Conservation (phyloP, 176 grass and related monocot genomes). For the Oryza officinalis region DNA sequence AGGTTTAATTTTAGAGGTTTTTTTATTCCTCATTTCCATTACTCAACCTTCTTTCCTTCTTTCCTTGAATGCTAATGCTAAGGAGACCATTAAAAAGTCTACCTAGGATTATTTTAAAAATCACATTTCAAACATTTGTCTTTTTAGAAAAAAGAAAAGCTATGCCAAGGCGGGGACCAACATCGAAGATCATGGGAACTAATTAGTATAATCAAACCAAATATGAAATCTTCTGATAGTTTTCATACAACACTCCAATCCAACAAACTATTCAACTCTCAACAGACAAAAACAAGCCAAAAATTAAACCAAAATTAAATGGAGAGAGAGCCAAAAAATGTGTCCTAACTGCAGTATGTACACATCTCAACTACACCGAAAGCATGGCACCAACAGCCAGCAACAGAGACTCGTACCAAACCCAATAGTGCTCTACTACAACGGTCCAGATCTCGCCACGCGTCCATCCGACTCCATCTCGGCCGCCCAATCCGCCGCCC, state of each 20-base stretch:
- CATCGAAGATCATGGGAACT: too few species aligned
- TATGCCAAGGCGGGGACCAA: too few species aligned
- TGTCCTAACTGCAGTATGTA: slow-evolving; percentile 8
- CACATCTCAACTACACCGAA: slow-evolving; percentile 25
- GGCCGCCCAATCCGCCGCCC: slow-evolving; percentile 55
- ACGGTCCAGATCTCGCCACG: slow-evolving; percentile 43
- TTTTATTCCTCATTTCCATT: too few species aligned
- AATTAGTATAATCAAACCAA: neutral
- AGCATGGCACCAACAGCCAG: slow-evolving; percentile 11
- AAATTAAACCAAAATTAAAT: neutral
- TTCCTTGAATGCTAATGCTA: too few species aligned
- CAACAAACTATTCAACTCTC: neutral
- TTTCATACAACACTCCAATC: neutral
- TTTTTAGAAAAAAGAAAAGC: too few species aligned
- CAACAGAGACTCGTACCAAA: neutral
- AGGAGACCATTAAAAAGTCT: too few species aligned
- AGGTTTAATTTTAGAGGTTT: too few species aligned
- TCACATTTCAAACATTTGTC: too few species aligned
- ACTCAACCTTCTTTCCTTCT: too few species aligned
- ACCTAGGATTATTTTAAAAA: too few species aligned
- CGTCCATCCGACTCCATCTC: slow-evolving; percentile 32
- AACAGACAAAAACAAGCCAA: neutral
- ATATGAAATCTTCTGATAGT: neutral
- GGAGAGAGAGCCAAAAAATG: neutral
- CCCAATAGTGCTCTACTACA: slow-evolving; percentile 22